Conservation (phyloP, 2,329 filamentous ascomycete species). For the Diaporthe sp. region DNA sequence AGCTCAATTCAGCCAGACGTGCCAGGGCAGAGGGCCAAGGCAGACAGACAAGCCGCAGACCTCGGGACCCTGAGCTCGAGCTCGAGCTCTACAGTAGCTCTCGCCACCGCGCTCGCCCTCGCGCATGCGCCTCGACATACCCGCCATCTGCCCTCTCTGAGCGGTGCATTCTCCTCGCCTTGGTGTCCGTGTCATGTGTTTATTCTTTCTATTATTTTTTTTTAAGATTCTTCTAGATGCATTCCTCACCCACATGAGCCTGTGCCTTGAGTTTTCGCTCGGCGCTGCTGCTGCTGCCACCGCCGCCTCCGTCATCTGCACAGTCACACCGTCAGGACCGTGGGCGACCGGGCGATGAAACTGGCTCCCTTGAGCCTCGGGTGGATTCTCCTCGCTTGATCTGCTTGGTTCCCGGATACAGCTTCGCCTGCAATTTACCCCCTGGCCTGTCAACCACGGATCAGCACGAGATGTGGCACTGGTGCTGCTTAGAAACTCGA, state of each 20-base stretch:
- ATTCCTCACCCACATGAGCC: background rate
- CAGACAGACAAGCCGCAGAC: background rate
- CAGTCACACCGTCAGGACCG: background rate
- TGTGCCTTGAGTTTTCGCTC: too few species aligned
- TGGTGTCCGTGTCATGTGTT: constrained; percentile 8
- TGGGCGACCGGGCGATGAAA: constrained; percentile 3
- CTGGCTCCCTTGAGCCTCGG: constrained; percentile 9
- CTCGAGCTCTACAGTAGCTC: too few species aligned
- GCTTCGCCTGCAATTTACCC: background rate
- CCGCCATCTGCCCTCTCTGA: background rate
- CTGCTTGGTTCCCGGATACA: background rate
- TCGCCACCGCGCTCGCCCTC: constrained; percentile 7
- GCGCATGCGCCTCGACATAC: background rate
- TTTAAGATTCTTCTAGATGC: constrained; percentile 20
- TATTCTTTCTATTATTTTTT: constrained; percentile 3
- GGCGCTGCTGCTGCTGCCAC: background rate
- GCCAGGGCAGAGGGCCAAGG: background rate
- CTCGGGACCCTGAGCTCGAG: constrained; percentile 6
- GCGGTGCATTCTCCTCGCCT: background rate
- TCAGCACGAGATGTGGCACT: constrained; percentile 18
- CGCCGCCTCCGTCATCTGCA: background rate
- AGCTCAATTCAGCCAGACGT: background rate
- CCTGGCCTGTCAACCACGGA: constrained; percentile 22
- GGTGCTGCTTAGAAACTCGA: constrained; percentile 20
- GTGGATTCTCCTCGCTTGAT: background rate